These are phyloP conservation scores for Trichoderma sp. DNA, from an alignment of 2,329 filamentous ascomycete genomes.

Conservation along the genomic window DNA sequence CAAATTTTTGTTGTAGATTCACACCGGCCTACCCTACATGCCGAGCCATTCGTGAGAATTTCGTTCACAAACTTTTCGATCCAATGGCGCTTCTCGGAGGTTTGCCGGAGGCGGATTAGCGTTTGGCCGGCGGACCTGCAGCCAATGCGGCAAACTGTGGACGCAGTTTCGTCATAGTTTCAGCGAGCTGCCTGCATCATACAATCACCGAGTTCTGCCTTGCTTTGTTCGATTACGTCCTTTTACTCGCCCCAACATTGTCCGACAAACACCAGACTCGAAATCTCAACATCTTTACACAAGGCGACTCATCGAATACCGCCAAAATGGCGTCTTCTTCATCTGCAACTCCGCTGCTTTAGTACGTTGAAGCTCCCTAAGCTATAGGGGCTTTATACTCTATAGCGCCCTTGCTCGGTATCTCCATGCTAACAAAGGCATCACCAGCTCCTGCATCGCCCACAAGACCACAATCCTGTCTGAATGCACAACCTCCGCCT, in stretches of 20 bases:
- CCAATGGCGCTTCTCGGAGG: not conserved
- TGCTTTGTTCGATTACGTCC: not conserved
- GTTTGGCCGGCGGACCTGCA: conserved; percentile 7
- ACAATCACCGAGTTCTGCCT: not conserved
- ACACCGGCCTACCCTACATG: not conserved
- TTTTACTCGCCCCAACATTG: not conserved
- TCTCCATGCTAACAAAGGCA: not conserved
- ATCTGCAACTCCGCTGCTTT: conserved; percentile 66
- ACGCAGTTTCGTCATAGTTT: conserved; percentile 19
- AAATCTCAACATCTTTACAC: not conserved
- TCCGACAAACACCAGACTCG: not conserved
- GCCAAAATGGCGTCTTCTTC: conserved; percentile 68
- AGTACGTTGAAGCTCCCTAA: conserved; percentile 45
- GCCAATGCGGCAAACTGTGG: conserved; percentile 11
- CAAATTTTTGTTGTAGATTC: not conserved
- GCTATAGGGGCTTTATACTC: not conserved
- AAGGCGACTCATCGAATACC: not conserved
- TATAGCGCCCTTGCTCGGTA: not conserved
- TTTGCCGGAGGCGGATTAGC: conserved; percentile 14
- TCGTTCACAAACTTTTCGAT: not conserved
- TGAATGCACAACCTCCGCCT: conserved; percentile 85
- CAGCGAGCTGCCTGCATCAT: conserved; percentile 1
- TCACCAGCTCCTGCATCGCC: conserved; percentile 79
- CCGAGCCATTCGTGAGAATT: not conserved
- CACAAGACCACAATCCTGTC: conserved; percentile 89